Evolutionary conservation across 805 yeast genomes (phyloP).

Genomic region (Metschnikowia baotianmanensis): DNA sequence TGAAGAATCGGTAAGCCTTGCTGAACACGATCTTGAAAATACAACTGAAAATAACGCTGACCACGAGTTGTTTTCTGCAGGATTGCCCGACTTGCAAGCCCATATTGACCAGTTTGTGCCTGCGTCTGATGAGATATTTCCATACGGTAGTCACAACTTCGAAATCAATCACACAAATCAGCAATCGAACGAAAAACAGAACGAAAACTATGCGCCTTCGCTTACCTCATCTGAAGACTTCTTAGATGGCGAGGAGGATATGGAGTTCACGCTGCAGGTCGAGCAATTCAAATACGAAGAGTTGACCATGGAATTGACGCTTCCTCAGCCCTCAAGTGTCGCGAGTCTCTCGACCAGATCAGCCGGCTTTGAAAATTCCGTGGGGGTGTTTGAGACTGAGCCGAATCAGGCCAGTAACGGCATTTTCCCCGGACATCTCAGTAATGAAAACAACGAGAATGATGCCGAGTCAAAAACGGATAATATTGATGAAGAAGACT

Average conservation of each 20-base stretch:
- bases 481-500: no score
- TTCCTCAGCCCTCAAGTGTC: conserved; percentile 1
- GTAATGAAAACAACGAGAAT: no score
- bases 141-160: conserved; percentile 8
- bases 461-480: no score
- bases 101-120: not conserved
- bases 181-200: not conserved
- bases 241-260: conserved; percentile 13
- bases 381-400: not conserved
- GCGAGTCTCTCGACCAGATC: conserved; percentile 1
- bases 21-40: no score
- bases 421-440: not conserved
- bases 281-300: conserved; percentile 4
- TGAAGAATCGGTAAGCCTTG: no score
- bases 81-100: no score
- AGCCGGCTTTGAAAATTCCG: conserved; percentile 1
- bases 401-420: not conserved
- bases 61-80: no score
- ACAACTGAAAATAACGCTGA: no score
- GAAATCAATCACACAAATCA: not conserved
- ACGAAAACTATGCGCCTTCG: conserved; percentile 3
- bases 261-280: conserved; percentile 16
- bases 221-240: conserved; percentile 9
- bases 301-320: conserved; percentile 13
- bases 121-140: not conserved